These are phyloP conservation scores for Fragaria ananassa DNA, from an alignment of 306 rosid species.

Conservation along the genomic window DNA sequence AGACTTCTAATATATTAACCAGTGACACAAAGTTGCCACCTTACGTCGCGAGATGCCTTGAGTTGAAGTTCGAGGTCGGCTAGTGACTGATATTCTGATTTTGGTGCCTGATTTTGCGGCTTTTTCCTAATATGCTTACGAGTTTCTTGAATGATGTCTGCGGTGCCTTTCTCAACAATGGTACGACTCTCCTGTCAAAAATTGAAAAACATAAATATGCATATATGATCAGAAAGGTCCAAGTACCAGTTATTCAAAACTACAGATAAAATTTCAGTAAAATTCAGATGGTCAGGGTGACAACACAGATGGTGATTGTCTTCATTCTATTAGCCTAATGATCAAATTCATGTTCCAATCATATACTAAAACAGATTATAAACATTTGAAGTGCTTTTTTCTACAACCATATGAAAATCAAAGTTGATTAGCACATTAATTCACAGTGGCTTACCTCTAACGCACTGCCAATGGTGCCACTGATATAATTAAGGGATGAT, in stretches of 20 bases:
- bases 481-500: constrained; percentile 76
- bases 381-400: not conserved
- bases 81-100: constrained; percentile 47
- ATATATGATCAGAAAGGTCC: constrained; percentile 18
- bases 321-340: not conserved
- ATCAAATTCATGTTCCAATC: not conserved
- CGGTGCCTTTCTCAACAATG: constrained; percentile 72
- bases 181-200: constrained; percentile 71
- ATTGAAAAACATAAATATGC: not conserved
- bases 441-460: constrained; percentile 58
- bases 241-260: not conserved
- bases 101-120: constrained; percentile 52
- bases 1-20: constrained; percentile 43
- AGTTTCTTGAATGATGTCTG: constrained; percentile 87
- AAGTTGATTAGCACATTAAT: constrained; percentile 11
- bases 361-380: not conserved
- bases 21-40: constrained; percentile 88
- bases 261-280: not conserved
- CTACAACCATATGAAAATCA: constrained; percentile 1
- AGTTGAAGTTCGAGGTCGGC: constrained; percentile 82
- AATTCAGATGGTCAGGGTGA: not conserved
- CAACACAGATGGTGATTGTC: not conserved
- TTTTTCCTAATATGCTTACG: constrained; percentile 83
- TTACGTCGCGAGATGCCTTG: constrained; percentile 98
- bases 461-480: constrained; percentile 90